These are phyloP conservation scores for Peniophora sp. DNA, from an alignment of 1,284 basidiomycete species.

Conservation along the genomic window DNA sequence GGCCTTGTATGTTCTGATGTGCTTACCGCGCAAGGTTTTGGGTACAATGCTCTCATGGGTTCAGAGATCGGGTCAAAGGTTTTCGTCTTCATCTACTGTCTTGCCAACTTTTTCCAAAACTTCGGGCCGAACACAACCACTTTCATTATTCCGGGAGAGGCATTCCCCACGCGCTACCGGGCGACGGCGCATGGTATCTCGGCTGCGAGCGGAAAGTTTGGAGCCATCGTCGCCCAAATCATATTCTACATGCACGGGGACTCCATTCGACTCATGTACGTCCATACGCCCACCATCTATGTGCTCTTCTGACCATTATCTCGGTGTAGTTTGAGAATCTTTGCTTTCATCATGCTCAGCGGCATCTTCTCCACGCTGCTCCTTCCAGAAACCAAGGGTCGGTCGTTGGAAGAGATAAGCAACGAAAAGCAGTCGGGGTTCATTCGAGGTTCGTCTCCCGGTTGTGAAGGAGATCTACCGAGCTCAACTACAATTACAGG, in stretches of 20 bases:
- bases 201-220: constrained; percentile 61
- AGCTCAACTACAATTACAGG: background rate
- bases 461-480: background rate
- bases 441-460: constrained; percentile 19
- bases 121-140: constrained; percentile 73
- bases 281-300: background rate
- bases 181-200: constrained; percentile 68
- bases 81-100: constrained; percentile 58
- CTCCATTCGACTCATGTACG: constrained; percentile 30
- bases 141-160: constrained; percentile 63
- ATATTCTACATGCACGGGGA: constrained; percentile 44
- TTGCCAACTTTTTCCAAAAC: constrained; percentile 48
- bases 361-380: constrained; percentile 56
- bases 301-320: background rate
- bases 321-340: constrained; percentile 33
- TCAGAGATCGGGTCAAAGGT: constrained; percentile 28
- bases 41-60: constrained; percentile 44
- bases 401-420: constrained; percentile 48
- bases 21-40: constrained; percentile 34
- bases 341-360: constrained; percentile 53
- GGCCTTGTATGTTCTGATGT: constrained; percentile 5
- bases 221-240: constrained; percentile 62
- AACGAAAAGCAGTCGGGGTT: constrained; percentile 44
- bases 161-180: constrained; percentile 70
- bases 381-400: constrained; percentile 53